Percentiles rank a stretch among this genome's conserved stretches.
phyloP scores from a whole-genome alignment of 202 grass and related monocot genomes.

The Carex arenaria region DNA sequence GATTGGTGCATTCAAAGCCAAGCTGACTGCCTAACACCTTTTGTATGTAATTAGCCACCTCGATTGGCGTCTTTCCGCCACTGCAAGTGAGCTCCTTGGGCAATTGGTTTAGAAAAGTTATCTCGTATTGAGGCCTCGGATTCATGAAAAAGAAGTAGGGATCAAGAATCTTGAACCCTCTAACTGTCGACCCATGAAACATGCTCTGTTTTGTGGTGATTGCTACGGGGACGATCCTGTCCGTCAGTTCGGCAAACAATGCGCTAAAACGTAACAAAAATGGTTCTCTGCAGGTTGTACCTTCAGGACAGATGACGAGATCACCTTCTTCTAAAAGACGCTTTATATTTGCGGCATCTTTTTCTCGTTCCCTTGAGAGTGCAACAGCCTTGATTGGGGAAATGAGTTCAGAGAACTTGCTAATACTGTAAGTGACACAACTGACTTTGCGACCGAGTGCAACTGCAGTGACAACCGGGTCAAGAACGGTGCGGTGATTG shows the following conservation, averaged over 20 bases:
- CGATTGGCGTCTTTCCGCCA: constrained; percentile 74
- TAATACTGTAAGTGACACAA: constrained; percentile 99
- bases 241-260: constrained; percentile 92
- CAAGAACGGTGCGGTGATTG: constrained; percentile 94
- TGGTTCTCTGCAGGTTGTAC: constrained; percentile 90
- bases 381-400: constrained; percentile 91
- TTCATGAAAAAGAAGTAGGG: constrained; percentile 99
- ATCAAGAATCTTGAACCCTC: constrained; percentile 90
- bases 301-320: constrained; percentile 97
- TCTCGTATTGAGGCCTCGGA: constrained; percentile 79
- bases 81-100: constrained; percentile 69
- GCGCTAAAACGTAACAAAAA: constrained; percentile 95
- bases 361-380: constrained; percentile 68
- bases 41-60: constrained; percentile 97
- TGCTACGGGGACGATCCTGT: constrained; percentile 91
- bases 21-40: constrained; percentile 67
- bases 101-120: constrained; percentile 91
- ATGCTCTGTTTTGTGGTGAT: constrained; percentile 80
- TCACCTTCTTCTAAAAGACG: constrained; percentile 81
- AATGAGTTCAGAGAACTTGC: constrained; percentile 96
- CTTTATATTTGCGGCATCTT: constrained; percentile 85
- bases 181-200: constrained; percentile 79
- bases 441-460: constrained; percentile 90
- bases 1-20: constrained; percentile 85
- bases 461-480: constrained; percentile 70